These are phyloP conservation scores for Dothideomycetes sp. DNA, from an alignment of 2,329 filamentous ascomycete species.

Conservation along the genomic window DNA sequence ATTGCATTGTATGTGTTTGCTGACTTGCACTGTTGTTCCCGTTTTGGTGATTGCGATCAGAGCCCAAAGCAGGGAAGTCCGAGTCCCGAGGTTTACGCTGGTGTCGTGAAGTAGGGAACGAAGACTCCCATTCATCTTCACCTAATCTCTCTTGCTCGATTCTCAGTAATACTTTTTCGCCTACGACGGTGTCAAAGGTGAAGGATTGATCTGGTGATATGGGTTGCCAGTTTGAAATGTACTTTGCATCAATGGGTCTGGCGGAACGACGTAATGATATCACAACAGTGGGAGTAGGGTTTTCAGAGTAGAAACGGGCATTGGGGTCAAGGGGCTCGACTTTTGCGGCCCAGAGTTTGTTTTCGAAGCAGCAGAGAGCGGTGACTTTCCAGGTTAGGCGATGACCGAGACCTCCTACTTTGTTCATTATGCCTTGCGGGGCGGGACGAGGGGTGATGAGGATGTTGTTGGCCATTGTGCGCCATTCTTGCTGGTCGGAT, in stretches of 20 bases:
- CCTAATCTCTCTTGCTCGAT: conserved; percentile 62
- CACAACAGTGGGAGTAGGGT: conserved; percentile 68
- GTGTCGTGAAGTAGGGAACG: conserved; percentile 52
- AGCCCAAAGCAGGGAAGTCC: conserved; percentile 30
- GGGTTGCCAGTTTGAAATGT: conserved; percentile 66
- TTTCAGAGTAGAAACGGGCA: conserved; percentile 68
- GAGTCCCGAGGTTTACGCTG: conserved; percentile 41
- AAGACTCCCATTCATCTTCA: conserved; percentile 56
- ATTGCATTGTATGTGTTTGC: conserved; percentile 17
- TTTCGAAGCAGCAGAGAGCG: conserved; percentile 63
- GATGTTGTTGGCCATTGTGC: conserved; percentile 79
- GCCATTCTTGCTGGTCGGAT: conserved; percentile 49
- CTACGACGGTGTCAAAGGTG: conserved; percentile 72
- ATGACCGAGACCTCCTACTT: conserved; percentile 77
- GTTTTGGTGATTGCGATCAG: conserved; percentile 19
- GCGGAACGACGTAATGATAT: conserved; percentile 69
- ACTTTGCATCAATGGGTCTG: conserved; percentile 67
- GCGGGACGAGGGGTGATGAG: conserved; percentile 76
- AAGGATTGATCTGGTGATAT: conserved; percentile 61
- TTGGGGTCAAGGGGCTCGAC: conserved; percentile 62
- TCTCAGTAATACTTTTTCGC: conserved; percentile 74
- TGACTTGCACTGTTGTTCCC: conserved; percentile 17
- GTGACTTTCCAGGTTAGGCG: conserved; percentile 79
- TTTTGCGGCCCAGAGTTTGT: conserved; percentile 78
- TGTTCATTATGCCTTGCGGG: conserved; percentile 62